Percentiles rank a stretch among this genome's conserved stretches.
These are phyloP conservation scores for Thermoascus crustaceus DNA, from an alignment of 2,329 filamentous ascomycete genomes.

Conservation along the genomic window DNA sequence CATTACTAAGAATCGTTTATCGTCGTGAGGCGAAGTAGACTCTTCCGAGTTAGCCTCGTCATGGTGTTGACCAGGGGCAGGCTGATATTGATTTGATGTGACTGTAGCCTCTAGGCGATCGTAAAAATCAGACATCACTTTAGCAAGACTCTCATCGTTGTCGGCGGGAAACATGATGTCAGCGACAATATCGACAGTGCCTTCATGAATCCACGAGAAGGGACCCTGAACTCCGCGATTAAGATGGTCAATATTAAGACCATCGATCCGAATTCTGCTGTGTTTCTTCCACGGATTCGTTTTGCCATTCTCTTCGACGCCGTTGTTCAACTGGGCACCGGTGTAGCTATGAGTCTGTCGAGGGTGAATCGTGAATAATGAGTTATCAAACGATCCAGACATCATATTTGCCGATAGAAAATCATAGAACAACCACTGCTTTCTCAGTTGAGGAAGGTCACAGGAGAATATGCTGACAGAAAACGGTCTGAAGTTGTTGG, in stretches of 20 bases:
- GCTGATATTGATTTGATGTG: conserved; percentile 60
- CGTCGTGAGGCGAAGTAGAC: conserved; percentile 37
- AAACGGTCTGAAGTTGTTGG: conserved; percentile 84
- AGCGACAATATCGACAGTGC: conserved; percentile 91
- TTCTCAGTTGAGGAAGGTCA: conserved; percentile 82
- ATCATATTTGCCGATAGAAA: conserved; percentile 92
- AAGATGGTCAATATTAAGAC: conserved; percentile 87
- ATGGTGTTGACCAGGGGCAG: background rate
- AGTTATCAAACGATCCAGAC: conserved; percentile 91
- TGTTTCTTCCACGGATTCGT: conserved; percentile 87
- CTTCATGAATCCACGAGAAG: conserved; percentile 96
- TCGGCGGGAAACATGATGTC: conserved; percentile 93
- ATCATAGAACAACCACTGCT: conserved; percentile 97
- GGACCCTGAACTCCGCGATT: conserved; percentile 89
- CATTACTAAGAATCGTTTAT: conserved; percentile 79
- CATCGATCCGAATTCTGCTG: conserved; percentile 83
- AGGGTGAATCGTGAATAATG: conserved; percentile 93
- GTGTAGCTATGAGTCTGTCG: conserved; percentile 77
- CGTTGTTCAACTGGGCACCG: conserved; percentile 52
- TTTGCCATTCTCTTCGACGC: conserved; percentile 53
- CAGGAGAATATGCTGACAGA: conserved; percentile 93
- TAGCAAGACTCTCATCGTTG: conserved; percentile 76
- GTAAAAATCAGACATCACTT: conserved; percentile 95
- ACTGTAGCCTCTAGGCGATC: conserved; percentile 92
- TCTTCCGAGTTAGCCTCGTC: conserved; percentile 17